Evolutionary conservation across 768 basidiomycete genomes (phyloP), one percentile per base, ranked within the genome.

Genomic region (Mycena filopes): DNA sequence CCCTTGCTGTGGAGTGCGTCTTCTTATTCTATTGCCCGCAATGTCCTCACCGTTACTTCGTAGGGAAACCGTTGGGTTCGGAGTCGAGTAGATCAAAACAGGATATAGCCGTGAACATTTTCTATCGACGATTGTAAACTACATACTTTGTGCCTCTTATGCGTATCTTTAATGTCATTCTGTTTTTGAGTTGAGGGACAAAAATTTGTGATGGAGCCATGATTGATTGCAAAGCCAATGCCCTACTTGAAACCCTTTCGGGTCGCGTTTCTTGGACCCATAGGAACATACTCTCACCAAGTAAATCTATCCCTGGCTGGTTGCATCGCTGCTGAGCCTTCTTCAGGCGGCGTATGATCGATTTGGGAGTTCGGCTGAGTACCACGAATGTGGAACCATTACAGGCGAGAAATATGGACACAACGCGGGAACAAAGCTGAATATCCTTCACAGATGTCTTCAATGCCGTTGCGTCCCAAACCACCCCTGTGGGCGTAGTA

Each of bases 1-100:
- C 96, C 4, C 84, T 96, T 67, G 95, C 95, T 58, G 93, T 96
- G 61, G 95, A 97, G 93, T 94, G 78, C 78, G 94, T 89, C 53
- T 33, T 58, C 60, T 45, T 1, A 7, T 28, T 29, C 15, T 60
- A 9, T 18, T 66, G 26, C 59, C 53, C 25, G 38, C 49, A 64
- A 18, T 45, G 26, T 47, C 42, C 42, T 56, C 55, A 55, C 51
- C 71, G 16, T 15, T 20, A n/a, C 60, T 62, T 65, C 65, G 16
- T 72, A 92, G 93, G 82, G 95, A 96, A 83, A 96, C 94, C 12
- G 91, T 96, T 71, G 95, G 94, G 68, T 97, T 97, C 78, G 95
- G 95, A 66, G 94, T 96, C 74, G 95, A 96, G 79, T 96, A 87
- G 41, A 54, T 46, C 20, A 9, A 25, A 50, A 53, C 13, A 76